Conservation (phyloP, 495 filamentous ascomycete species). For the Talaromyces trachyspermus region DNA sequence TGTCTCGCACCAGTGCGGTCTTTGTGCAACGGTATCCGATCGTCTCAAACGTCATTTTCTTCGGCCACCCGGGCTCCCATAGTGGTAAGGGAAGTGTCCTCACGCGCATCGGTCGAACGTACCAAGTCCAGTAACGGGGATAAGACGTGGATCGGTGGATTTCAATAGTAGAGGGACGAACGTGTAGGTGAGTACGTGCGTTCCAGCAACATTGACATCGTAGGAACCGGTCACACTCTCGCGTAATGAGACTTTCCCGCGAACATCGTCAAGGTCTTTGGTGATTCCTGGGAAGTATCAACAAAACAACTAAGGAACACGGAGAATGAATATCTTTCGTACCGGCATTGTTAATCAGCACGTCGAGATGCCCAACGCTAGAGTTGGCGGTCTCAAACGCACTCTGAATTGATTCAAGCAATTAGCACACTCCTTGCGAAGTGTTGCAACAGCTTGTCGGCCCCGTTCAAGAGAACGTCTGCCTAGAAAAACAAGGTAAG, state of each 20-base stretch:
- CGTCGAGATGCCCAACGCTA: constrained; percentile 46
- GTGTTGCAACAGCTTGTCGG: background rate
- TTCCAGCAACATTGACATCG: constrained; percentile 43
- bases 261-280: constrained; percentile 21
- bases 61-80: no score
- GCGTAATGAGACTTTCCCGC: constrained; percentile 29
- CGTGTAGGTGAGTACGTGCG: constrained; percentile 34
- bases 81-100: no score
- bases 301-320: background rate
- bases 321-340: constrained; percentile 26
- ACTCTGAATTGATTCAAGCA: background rate
- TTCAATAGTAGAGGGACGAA: constrained; percentile 44
- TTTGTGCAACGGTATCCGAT: no score
- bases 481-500: background rate
- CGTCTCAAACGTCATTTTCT: no score
- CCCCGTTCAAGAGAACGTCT: background rate
- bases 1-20: no score
- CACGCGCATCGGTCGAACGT: no score
- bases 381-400: constrained; percentile 2
- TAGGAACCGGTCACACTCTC: constrained; percentile 36
- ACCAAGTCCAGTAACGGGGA: no score
- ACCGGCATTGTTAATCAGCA: constrained; percentile 65
- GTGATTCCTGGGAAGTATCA: constrained; percentile 24
- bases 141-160: constrained; percentile 36
- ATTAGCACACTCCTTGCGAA: background rate